Evolutionary conservation across 1,284 basidiomycete species (phyloP), one percentile per base, ranked within the genome.

Genomic region (Puccinia coronata): DNA sequence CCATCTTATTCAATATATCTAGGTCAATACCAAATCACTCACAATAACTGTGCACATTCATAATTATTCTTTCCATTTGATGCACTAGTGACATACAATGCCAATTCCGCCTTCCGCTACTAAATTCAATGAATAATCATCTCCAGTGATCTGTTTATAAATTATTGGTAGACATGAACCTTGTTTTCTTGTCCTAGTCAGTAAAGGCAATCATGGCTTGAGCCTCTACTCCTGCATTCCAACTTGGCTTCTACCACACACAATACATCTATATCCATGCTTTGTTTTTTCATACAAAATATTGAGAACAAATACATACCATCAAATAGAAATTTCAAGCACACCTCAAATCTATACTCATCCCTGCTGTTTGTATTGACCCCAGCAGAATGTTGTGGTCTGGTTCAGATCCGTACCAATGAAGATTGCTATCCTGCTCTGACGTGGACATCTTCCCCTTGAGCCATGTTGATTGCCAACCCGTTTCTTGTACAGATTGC

Each of bases 251-350:
- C 69, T 53, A 28, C 1, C 23, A 34, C 23, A n/a, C n/a, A n/a
- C 2, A 2, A 61, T 12, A 61, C 25, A 28, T 61, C 59, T 3
- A 36, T 61, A 61, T 36, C 14, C 12, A 20, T 34, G 31, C 12
- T 36, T 1, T 36, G 14, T 36, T 6, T 16, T 36, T 36, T 36
- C 12, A 61, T 71, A 34, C 2, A 31, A 20, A 5, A n/a, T 25
- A 70, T 1, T n/a, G 23, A 61, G 31, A 53, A 51, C 25, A 20
- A 0, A n/a, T 25, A 70, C 67, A 3, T 25, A 70, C 67, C 67
- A 70, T 70, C n/a, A 70, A 14, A 70, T 70, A 70, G n/a, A 70
- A 41, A 70, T 70, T 43, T 70, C 36, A 28, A 31, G 69, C 69
- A 53, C 69, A 71, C 18, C 47, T 34, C 25, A 71, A 71, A 53